Base-by-base conservation (phyloP, 2,329 filamentous ascomycete genomes). In the Sclerotinia trifoliorum region DNA sequence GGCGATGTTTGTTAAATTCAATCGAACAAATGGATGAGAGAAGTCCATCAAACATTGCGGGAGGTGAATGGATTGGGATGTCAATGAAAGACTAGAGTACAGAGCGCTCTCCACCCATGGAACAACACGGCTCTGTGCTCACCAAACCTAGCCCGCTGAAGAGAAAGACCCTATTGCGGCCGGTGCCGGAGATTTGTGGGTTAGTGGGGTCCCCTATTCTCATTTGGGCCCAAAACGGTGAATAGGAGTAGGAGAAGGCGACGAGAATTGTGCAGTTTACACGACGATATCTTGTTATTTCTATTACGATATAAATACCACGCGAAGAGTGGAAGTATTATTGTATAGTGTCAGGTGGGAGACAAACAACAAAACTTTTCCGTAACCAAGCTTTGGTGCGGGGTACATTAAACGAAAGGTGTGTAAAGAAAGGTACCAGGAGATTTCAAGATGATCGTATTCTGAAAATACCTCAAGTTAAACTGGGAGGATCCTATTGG, bases 151-250 rank as follows among this genome's bases (percentile, higher is more conserved):
- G 35, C 54, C 52, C n/a, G 42, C 11, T n/a, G 39, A 54, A n/a
- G 26, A 44, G 67, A 42, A 42, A 32, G 58, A 58, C 26, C 60
- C 65, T 46, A 57, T 52, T 51, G 65, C 61, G 56, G 61, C 67
- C 67, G 35, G 62, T 64, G 48, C 69, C 69, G 67, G 52, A 65
- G 32, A 64, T 42, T 57, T 35, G 61, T 63, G 66, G 66, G 7
- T 32, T 57, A 46, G 64, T 58, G 51, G 42, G 57, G 35, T 51
- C 17, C 60, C 32, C 46, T 51, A 26, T 51, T 63, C 46, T 51
- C n/a, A 51, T 51, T 42, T 15, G 32, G n/a, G 49, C 4, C 46
- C 19, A 39, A 39, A 51, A 39, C 13, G 26, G 13, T 11, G n/a
- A 42, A 42, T 51, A 21, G 48, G 32, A 35, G 46, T 26, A 39